Evolutionary conservation across 495 filamentous ascomycete genomes (phyloP).

Genomic region (Hapsidospora chrysogenum): DNA sequence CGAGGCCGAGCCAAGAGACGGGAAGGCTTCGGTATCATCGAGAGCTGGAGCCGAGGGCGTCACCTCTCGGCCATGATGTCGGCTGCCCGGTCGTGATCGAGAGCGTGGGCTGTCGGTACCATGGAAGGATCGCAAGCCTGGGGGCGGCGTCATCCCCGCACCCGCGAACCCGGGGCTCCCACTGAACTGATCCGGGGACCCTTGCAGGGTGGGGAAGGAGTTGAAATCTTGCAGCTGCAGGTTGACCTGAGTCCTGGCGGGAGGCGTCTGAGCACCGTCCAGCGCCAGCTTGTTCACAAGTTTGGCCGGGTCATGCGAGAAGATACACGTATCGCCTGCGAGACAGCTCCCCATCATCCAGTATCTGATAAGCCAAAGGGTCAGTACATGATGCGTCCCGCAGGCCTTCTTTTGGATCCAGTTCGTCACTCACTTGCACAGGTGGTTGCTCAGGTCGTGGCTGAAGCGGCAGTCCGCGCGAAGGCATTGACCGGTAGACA

Average conservation of each 20-base stretch:
- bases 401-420: background rate
- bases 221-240: slow-evolving; percentile 79
- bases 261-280: slow-evolving; percentile 42
- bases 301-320: slow-evolving; percentile 87
- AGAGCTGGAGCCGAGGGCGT: slow-evolving; percentile 57
- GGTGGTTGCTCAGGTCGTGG: slow-evolving; percentile 84
- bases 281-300: slow-evolving; percentile 53
- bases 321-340: slow-evolving; percentile 85
- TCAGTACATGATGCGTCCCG: background rate
- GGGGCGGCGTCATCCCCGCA: slow-evolving; percentile 38
- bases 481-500: slow-evolving; percentile 82
- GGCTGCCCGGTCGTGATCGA: slow-evolving; percentile 72
- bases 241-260: slow-evolving; percentile 37
- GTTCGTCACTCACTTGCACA: slow-evolving; percentile 76
- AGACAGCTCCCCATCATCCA: slow-evolving; percentile 96
- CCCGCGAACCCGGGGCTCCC: slow-evolving; percentile 33
- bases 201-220: slow-evolving; percentile 72
- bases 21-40: slow-evolving; percentile 93
- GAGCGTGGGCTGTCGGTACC: slow-evolving; percentile 44
- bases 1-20: slow-evolving; percentile 69
- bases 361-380: slow-evolving; percentile 39
- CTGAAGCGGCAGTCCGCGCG: slow-evolving; percentile 94
- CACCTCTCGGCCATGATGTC: slow-evolving; percentile 57
- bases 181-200: slow-evolving; percentile 41
- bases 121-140: slow-evolving; percentile 38